phyloP scores from a whole-genome alignment of 1,284 basidiomycete species.

The Rhodotorula sp. region DNA sequence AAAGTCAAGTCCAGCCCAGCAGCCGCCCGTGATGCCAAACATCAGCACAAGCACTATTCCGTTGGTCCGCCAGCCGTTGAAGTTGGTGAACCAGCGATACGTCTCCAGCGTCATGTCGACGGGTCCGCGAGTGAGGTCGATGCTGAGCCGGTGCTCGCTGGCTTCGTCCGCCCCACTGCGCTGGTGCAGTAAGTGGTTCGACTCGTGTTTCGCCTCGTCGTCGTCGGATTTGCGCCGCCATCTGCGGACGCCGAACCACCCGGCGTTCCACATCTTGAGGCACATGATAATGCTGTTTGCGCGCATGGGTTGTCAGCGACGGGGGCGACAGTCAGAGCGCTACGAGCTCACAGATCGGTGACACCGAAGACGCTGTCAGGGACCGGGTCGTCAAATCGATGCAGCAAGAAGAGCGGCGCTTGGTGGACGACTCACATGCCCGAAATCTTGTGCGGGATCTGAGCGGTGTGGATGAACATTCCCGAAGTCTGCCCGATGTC shows the following conservation, averaged over 20 bases:
- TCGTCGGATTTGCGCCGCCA: too few relatives aligned
- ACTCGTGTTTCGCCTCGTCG: too few relatives aligned
- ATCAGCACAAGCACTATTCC: background rate
- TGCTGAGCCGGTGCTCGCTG: too few relatives aligned
- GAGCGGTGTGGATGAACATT: constrained; percentile 3
- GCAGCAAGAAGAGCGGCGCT: background rate
- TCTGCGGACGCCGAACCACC: too few relatives aligned
- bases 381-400: too few relatives aligned
- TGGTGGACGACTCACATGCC: constrained; percentile 10
- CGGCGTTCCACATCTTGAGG: background rate
- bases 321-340: too few relatives aligned
- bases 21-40: background rate
- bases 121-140: too few relatives aligned
- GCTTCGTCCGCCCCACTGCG: too few relatives aligned
- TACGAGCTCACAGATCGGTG: too few relatives aligned
- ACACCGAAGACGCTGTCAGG: background rate
- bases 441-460: background rate
- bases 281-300: background rate
- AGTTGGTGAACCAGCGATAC: background rate
- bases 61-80: background rate
- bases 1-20: background rate
- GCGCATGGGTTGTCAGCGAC: too few relatives aligned
- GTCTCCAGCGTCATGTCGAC: too few relatives aligned
- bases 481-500: constrained; percentile 9
- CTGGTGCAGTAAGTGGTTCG: too few relatives aligned